phyloP scores from a whole-genome alignment of 768 basidiomycete species.

The Suillus subalutaceus region DNA sequence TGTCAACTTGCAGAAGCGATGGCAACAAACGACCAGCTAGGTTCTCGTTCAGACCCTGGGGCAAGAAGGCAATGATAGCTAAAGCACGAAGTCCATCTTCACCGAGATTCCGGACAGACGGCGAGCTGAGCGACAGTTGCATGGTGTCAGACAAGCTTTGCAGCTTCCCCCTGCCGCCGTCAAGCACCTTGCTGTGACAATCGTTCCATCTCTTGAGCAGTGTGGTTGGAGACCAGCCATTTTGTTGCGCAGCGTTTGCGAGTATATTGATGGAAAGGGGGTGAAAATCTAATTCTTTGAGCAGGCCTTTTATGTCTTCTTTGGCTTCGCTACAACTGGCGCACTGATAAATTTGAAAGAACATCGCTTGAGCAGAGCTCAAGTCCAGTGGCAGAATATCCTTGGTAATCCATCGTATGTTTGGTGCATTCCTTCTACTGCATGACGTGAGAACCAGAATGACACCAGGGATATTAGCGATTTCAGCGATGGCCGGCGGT shows the following conservation, averaged over 20 bases:
- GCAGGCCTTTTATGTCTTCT: background rate
- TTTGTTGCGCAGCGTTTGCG: slow-evolving; percentile 5
- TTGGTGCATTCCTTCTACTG: background rate
- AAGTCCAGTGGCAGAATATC: background rate
- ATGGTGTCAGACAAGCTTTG: background rate
- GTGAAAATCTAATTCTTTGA: background rate
- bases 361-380: background rate
- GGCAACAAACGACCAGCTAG: background rate
- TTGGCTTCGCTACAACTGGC: background rate
- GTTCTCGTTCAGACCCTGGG: slow-evolving; percentile 3
- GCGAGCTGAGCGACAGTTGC: slow-evolving; percentile 1
- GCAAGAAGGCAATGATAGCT: background rate
- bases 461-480: background rate
- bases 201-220: slow-evolving; percentile 1
- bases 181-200: background rate
- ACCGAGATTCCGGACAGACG: background rate
- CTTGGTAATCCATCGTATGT: background rate
- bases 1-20: background rate
- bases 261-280: background rate
- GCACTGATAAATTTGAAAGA: background rate
- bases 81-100: background rate
- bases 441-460: slow-evolving; percentile 4
- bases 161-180: background rate
- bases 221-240: background rate
- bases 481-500: background rate